Evolutionary conservation across 2,329 filamentous ascomycete species (phyloP), one percentile per base, ranked within the genome.

Genomic region (Scortechinia acanthostroma): DNA sequence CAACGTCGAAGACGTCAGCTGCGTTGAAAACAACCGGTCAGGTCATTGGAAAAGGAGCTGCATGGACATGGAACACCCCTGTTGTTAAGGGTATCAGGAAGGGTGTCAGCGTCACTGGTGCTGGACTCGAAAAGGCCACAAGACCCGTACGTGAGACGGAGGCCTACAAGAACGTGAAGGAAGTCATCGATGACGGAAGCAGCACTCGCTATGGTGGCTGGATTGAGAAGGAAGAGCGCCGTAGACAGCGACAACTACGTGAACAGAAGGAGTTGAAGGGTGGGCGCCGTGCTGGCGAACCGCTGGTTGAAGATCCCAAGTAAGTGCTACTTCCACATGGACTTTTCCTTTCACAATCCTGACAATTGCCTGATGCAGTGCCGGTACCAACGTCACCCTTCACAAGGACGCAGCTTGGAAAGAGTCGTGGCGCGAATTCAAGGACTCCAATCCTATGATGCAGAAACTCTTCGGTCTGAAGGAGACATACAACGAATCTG

Each of bases 401-500:
- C 93, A 98, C 74, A 98, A 98, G 68, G 93, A 98, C 55, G 84
- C 93, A 14, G 88, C 87, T 19, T 97, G 91, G 89, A 96, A 95
- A 68, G 91, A 97, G 64, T 89, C 90, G n/a, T 98, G 93, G 93
- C 81, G 85, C 56, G 87, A 93, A 44, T 98, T 97, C 77, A 85
- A 86, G 51, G 93, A 98, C 62, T 82, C 81, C 52, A 95, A 85
- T 66, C 89, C 86, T 54, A 67, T 96, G 48, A 88, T 95, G 62
- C 91, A 96, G 66, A 83, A 86, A 47, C 69, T 96, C 49, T 96
- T 95, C 67, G 81, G 75, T 59, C 80, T 95, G 67, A 91, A 91
- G 66, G 81, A 79, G 46, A 83, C 83, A 46, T 97, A 97, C 69
- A 86, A 95, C 53, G 93, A 98, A 68, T 97, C 93, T 10, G 93